phyloP scores from a whole-genome alignment of 2,329 filamentous ascomycete species.

The Colletotrichum navitas region DNA sequence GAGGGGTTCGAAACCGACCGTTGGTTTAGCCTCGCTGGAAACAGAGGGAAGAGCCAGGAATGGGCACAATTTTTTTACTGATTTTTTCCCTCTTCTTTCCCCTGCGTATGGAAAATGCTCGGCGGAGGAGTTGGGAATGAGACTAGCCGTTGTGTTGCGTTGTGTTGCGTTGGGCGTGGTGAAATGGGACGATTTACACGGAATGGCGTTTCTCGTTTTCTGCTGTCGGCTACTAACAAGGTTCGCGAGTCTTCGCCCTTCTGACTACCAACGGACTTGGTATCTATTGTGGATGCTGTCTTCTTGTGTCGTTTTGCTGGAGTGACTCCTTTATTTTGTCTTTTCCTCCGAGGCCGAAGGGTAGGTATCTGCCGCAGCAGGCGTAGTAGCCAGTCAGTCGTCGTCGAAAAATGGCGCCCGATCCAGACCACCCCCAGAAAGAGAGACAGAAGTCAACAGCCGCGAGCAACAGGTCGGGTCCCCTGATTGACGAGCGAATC shows the following conservation, averaged over 20 bases:
- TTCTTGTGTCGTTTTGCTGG: neutral
- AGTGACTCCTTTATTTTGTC: neutral
- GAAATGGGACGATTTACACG: conserved; percentile 38
- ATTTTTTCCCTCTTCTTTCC: neutral
- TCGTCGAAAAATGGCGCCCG: conserved; percentile 19
- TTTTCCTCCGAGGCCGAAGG: neutral
- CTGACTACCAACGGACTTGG: neutral
- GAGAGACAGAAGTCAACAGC: neutral
- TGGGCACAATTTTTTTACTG: conserved; percentile 1
- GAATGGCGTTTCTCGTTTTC: conserved; percentile 20
- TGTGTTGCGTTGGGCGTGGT: neutral
- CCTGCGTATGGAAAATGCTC: conserved; percentile 11
- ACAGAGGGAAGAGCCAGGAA: conserved; percentile 13
- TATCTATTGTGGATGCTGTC: neutral
- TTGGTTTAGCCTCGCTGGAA: neutral
- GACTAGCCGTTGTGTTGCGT: conserved; percentile 21
- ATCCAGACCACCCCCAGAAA: neutral
- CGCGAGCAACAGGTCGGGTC: neutral
- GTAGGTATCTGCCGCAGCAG: neutral
- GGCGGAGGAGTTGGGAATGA: conserved; percentile 17
- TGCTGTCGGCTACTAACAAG: neutral
- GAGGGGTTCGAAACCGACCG: conserved; percentile 9
- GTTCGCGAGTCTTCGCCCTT: neutral
- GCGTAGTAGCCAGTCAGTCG: conserved; percentile 5
- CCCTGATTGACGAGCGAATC: conserved; percentile 27